These are phyloP conservation scores for Porogramme epimiltina DNA, from an alignment of 1,284 basidiomycete species.

Conservation along the genomic window DNA sequence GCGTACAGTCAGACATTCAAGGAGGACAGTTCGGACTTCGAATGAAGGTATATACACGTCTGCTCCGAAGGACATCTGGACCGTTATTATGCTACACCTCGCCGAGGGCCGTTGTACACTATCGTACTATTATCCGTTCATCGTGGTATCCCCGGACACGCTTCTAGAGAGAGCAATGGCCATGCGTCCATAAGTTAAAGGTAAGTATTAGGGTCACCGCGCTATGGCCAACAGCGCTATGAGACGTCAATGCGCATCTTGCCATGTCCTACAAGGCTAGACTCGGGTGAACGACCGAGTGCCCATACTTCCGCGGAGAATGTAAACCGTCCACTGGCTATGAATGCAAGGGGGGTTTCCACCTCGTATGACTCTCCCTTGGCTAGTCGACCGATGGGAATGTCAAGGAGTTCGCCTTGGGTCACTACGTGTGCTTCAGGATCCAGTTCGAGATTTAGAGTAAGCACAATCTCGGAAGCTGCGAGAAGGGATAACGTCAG, in stretches of 20 bases:
- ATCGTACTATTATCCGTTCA: constrained; percentile 21
- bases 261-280: constrained; percentile 22
- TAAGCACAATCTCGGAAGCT: constrained; percentile 55
- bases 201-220: background rate
- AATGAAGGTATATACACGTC: constrained; percentile 37
- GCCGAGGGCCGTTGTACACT: constrained; percentile 24
- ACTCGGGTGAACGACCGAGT: constrained; percentile 12
- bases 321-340: constrained; percentile 74
- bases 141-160: constrained; percentile 11
- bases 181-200: background rate
- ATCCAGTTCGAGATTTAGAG: constrained; percentile 54
- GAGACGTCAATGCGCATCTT: constrained; percentile 23
- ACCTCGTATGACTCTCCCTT: constrained; percentile 53
- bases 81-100: constrained; percentile 21
- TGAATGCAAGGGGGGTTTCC: constrained; percentile 71
- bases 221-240: background rate
- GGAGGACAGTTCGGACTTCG: constrained; percentile 75
- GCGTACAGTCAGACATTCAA: constrained; percentile 86
- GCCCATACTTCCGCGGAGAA: constrained; percentile 58
- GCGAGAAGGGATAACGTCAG: constrained; percentile 14
- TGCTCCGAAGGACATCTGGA: constrained; percentile 16
- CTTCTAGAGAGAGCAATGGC: background rate
- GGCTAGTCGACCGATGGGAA: constrained; percentile 60
- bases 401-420: constrained; percentile 64
- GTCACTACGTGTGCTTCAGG: constrained; percentile 68